phyloP scores from a whole-genome alignment of 352 stramenopile species.

The Discostella stelligera region DNA sequence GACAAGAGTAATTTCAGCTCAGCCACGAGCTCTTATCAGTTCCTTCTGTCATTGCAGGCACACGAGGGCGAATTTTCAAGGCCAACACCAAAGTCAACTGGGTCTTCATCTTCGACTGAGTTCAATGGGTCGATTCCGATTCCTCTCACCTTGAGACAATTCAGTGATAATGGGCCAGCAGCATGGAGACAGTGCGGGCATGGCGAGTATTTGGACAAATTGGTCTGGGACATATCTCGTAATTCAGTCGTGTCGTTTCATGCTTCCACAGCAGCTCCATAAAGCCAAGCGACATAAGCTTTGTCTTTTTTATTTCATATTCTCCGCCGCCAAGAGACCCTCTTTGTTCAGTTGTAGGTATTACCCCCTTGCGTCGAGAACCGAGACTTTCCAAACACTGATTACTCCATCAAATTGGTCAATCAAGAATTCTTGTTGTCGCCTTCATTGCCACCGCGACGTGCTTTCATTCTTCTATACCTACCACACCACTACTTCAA shows the following conservation, averaged over 20 bases:
- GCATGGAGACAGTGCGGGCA: slow-evolving; percentile 26
- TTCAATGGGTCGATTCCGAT: slow-evolving; percentile 42
- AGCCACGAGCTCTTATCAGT: slow-evolving; percentile 18
- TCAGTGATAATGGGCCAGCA: slow-evolving; percentile 5
- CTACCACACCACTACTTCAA: no score
- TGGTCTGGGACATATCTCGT: slow-evolving; percentile 30
- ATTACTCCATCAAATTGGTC: no score
- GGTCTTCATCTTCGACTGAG: slow-evolving; percentile 25
- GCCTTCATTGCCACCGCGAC: no score
- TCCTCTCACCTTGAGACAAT: slow-evolving; percentile 15
- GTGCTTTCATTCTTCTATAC: no score
- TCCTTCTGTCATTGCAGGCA: slow-evolving; percentile 42
- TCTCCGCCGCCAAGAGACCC: no score
- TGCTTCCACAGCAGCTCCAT: no score
- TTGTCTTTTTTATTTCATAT: no score
- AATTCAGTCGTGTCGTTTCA: slow-evolving; percentile 10
- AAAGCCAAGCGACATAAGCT: no score
- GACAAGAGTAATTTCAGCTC: not conserved
- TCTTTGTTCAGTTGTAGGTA: no score
- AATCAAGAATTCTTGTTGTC: no score
- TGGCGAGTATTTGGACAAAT: slow-evolving; percentile 20
- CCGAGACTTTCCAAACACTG: no score
- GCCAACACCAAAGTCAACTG: slow-evolving; percentile 20
- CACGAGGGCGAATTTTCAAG: slow-evolving; percentile 33
- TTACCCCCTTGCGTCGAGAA: no score